phyloP scores from a whole-genome alignment of 768 basidiomycete species.

The Rhodocollybia butyracea region DNA sequence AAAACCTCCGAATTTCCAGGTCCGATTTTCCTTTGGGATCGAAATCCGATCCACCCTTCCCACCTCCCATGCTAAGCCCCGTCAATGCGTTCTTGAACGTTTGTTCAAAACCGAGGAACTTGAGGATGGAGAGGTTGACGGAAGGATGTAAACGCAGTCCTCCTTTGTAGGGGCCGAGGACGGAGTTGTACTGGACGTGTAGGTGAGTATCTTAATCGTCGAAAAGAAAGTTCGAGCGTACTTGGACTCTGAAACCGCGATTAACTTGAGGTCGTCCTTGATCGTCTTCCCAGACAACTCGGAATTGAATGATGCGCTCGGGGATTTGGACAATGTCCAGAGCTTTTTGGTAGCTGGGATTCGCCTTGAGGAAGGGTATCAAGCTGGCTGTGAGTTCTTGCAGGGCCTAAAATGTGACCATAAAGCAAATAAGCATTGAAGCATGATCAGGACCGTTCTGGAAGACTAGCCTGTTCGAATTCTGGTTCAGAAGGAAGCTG shows the following conservation, averaged over 20 bases:
- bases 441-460: background rate
- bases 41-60: conserved; percentile 78
- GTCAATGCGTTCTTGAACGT: conserved; percentile 81
- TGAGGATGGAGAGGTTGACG: conserved; percentile 80
- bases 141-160: conserved; percentile 76
- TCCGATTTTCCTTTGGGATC: conserved; percentile 82
- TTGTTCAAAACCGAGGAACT: conserved; percentile 83
- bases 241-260: conserved; percentile 73
- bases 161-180: conserved; percentile 76
- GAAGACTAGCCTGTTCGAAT: conserved; percentile 35
- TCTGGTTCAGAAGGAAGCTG: conserved; percentile 38
- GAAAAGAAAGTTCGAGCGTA: conserved; percentile 21
- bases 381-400: conserved; percentile 64
- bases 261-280: conserved; percentile 63
- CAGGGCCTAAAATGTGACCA: conserved; percentile 42
- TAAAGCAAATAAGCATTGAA: conserved; percentile 4
- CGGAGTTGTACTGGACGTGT: conserved; percentile 61
- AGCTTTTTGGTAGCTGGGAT: conserved; percentile 66
- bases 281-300: conserved; percentile 77
- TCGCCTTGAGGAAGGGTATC: conserved; percentile 58
- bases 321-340: conserved; percentile 61
- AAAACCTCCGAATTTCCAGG: conserved; percentile 70
- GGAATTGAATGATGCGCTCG: conserved; percentile 61
- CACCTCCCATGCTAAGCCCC: conserved; percentile 74
- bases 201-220: background rate